Evolutionary conservation across 2,329 filamentous ascomycete species (phyloP).

Genomic region (Parafenestella ontariensis): DNA sequence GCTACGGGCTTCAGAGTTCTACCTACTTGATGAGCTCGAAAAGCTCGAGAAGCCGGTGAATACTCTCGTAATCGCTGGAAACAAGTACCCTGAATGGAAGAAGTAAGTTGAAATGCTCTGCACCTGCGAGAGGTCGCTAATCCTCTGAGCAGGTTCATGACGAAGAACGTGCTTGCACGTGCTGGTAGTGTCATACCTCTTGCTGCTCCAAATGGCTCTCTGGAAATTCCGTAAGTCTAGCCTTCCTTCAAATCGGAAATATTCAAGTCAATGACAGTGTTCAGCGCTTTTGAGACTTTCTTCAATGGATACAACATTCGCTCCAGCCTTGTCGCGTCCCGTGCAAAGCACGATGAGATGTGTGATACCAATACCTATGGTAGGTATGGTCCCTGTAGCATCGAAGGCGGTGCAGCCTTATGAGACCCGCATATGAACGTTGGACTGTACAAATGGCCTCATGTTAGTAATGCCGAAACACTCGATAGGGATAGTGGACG

Average conservation of each 20-base stretch:
- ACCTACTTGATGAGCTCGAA: conserved; percentile 28
- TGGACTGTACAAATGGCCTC: not conserved
- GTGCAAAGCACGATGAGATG: conserved; percentile 30
- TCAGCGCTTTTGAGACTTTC: conserved; percentile 23
- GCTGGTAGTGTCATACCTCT: conserved; percentile 27
- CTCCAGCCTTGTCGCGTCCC: conserved; percentile 27
- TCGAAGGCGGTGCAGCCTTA: too few species aligned
- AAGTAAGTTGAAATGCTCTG: conserved; percentile 18
- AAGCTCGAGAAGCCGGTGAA: conserved; percentile 26
- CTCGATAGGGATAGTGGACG: too few species aligned
- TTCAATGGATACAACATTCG: conserved; percentile 28
- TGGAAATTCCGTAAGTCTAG: conserved; percentile 21
- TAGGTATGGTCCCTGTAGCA: too few species aligned
- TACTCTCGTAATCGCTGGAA: conserved; percentile 26
- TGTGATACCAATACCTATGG: too few species aligned
- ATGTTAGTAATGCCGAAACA: not conserved
- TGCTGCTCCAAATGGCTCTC: conserved; percentile 17
- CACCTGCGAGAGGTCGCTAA: not conserved
- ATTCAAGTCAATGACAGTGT: not conserved
- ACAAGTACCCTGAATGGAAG: conserved; percentile 28
- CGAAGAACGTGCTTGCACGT: conserved; percentile 27
- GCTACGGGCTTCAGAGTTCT: conserved; percentile 32
- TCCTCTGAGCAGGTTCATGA: conserved; percentile 14
- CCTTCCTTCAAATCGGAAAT: not conserved
- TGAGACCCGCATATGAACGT: not conserved